phyloP scores from a whole-genome alignment of 495 filamentous ascomycete species.

The Baudoinia panamericana region DNA sequence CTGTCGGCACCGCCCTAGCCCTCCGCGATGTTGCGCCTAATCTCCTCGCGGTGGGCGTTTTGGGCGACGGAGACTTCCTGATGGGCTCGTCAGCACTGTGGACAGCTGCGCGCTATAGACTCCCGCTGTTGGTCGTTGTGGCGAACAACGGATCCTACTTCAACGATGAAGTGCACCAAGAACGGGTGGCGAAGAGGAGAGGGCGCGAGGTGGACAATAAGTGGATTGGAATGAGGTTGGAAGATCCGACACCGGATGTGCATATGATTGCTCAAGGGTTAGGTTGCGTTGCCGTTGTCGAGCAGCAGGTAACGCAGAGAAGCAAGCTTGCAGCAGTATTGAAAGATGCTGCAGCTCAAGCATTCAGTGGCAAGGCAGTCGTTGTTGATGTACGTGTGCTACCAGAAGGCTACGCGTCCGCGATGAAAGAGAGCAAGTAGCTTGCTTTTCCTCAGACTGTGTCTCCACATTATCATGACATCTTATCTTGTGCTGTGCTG shows the following conservation, averaged over 20 bases:
- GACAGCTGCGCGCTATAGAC: slow-evolving; percentile 15
- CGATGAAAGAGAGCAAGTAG: too few relatives aligned
- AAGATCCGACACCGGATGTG: slow-evolving; percentile 20
- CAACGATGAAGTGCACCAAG: slow-evolving; percentile 23
- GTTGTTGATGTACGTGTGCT: too few relatives aligned
- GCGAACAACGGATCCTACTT: slow-evolving; percentile 21
- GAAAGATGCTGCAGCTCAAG: too few relatives aligned
- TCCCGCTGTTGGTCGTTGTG: slow-evolving; percentile 18
- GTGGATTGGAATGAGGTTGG: slow-evolving; percentile 20
- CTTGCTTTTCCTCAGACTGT: too few relatives aligned
- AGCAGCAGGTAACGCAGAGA: slow-evolving; percentile 2
- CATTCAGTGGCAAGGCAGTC: too few relatives aligned
- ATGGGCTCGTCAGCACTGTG: slow-evolving; percentile 21
- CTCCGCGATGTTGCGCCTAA: slow-evolving; percentile 6
- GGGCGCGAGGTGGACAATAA: slow-evolving; percentile 19
- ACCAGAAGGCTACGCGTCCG: too few relatives aligned
- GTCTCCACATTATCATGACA: too few relatives aligned
- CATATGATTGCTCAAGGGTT: slow-evolving; percentile 7
- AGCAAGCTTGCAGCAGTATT: not conserved
- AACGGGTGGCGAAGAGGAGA: slow-evolving; percentile 15
- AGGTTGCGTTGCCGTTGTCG: not conserved
- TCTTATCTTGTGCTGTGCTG: too few relatives aligned
- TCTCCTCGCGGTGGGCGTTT: slow-evolving; percentile 15
- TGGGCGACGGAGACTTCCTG: slow-evolving; percentile 21
- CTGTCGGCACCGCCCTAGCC: slow-evolving; percentile 19